Conservation (phyloP, 225 moss, liverwort and hornwort genomes). For the Straminergon stramineum region DNA sequence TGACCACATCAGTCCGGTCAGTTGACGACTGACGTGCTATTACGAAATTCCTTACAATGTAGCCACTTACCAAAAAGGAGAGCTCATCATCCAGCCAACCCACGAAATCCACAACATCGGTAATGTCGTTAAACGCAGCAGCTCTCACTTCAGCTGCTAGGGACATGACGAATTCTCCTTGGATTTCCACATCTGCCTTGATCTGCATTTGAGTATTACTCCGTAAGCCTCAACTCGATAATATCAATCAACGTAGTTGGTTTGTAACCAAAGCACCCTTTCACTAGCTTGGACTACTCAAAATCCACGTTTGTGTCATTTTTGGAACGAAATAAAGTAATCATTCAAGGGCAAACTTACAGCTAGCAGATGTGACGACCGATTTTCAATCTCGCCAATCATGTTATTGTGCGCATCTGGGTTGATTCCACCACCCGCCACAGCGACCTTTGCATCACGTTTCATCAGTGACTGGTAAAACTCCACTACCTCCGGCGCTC, state of each 20-base stretch:
- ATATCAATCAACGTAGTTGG: neutral
- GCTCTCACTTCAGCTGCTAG: constrained; percentile 76
- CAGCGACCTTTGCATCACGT: constrained; percentile 49
- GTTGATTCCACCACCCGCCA: constrained; percentile 14
- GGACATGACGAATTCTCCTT: constrained; percentile 79
- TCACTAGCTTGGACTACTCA: neutral
- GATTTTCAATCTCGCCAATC: constrained; percentile 85
- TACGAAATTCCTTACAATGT: neutral
- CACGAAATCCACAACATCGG: constrained; percentile 81
- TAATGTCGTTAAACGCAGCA: constrained; percentile 62
- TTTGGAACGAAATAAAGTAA: neutral
- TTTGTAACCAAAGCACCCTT: neutral
- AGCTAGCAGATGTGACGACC: constrained; percentile 71
- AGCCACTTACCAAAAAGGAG: constrained; percentile 58
- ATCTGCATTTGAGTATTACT: constrained; percentile 25
- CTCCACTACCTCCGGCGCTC: constrained; percentile 83
- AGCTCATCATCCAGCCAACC: constrained; percentile 89
- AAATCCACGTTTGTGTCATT: neutral
- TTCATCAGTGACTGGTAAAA: constrained; percentile 85
- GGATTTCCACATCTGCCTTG: constrained; percentile 90
- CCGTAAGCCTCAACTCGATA: neutral
- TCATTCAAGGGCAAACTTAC: constrained; percentile 16
- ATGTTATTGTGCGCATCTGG: constrained; percentile 63
- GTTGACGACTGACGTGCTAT: too few relatives aligned
- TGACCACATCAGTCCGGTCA: neutral